Evolutionary conservation across 768 basidiomycete species (phyloP).

Genomic region (Psilocybe sp.): DNA sequence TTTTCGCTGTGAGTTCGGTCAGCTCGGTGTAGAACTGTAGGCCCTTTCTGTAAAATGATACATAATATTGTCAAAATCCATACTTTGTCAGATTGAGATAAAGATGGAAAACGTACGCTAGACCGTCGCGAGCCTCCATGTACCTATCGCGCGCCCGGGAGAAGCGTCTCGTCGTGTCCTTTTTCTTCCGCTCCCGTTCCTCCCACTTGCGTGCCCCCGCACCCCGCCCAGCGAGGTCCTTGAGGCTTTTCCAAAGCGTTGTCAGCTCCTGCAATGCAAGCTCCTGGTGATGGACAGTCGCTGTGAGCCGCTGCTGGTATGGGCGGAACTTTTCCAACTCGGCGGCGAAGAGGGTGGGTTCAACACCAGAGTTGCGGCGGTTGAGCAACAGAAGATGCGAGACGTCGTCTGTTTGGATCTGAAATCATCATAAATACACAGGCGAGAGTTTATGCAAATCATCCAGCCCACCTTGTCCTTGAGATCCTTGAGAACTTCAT

Average conservation of each 20-base stretch:
- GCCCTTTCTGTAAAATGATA: constrained; percentile 63
- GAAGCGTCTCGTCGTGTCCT: constrained; percentile 71
- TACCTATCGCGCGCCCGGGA: constrained; percentile 79
- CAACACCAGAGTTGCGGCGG: constrained; percentile 77
- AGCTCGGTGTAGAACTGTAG: constrained; percentile 87
- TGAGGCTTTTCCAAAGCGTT: constrained; percentile 69
- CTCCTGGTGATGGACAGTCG: constrained; percentile 79
- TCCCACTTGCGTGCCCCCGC: constrained; percentile 79
- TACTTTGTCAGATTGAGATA: neutral
- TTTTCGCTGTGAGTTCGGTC: constrained; percentile 52
- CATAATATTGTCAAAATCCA: constrained; percentile 7
- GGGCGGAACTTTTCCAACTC: constrained; percentile 96
- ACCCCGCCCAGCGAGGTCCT: constrained; percentile 71
- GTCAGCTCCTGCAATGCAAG: constrained; percentile 71
- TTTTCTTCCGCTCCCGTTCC: constrained; percentile 75
- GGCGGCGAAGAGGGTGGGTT: constrained; percentile 85
- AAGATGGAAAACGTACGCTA: constrained; percentile 56
- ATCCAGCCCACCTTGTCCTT: constrained; percentile 79
- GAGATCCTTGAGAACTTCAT: constrained; percentile 86
- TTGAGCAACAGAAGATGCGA: constrained; percentile 92
- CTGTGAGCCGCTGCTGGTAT: constrained; percentile 77
- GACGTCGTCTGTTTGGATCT: constrained; percentile 96
- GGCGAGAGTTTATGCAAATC: neutral
- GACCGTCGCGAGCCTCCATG: constrained; percentile 81
- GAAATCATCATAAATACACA: neutral